A percentile compares a stretch with the other conserved stretches of the same genome.
Evolutionary conservation across 2,329 filamentous ascomycete species (phyloP).

Genomic region (Juglanconis sp.): DNA sequence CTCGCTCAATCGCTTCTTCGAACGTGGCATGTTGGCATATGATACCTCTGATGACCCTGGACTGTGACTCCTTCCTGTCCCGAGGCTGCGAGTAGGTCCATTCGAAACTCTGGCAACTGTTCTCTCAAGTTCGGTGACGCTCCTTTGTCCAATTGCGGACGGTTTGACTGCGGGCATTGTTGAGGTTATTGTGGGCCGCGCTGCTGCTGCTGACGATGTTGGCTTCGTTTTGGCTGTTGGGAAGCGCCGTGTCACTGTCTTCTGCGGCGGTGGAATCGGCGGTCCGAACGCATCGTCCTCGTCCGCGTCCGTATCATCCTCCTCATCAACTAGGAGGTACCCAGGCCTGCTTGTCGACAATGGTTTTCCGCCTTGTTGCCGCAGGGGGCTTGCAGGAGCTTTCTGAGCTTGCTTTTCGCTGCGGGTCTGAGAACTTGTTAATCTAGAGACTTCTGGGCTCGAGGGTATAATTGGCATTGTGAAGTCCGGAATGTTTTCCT

Average conservation of each 20-base stretch:
- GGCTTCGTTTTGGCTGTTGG: background rate
- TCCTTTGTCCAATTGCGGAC: background rate
- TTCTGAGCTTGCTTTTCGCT: background rate
- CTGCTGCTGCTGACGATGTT: background rate
- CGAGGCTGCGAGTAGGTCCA: background rate
- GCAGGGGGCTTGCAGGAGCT: background rate
- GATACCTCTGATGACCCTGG: conserved; percentile 1
- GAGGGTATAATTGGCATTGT: background rate
- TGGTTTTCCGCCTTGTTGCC: background rate
- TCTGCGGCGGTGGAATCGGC: background rate
- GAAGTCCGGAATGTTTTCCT: background rate
- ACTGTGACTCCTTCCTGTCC: background rate
- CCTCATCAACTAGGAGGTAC: background rate
- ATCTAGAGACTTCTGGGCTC: background rate
- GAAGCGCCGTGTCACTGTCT: background rate
- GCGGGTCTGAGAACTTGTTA: background rate
- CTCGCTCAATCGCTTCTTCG: conserved; percentile 3
- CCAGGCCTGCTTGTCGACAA: background rate
- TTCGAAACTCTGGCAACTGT: background rate
- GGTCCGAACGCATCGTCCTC: background rate
- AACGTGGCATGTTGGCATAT: background rate
- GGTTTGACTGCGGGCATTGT: background rate
- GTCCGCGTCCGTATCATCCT: background rate
- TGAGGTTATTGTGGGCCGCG: background rate
- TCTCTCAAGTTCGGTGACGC: background rate